Conservation (phyloP, 2,329 filamentous ascomycete species). For the Fonsecaea pedrosoi region DNA sequence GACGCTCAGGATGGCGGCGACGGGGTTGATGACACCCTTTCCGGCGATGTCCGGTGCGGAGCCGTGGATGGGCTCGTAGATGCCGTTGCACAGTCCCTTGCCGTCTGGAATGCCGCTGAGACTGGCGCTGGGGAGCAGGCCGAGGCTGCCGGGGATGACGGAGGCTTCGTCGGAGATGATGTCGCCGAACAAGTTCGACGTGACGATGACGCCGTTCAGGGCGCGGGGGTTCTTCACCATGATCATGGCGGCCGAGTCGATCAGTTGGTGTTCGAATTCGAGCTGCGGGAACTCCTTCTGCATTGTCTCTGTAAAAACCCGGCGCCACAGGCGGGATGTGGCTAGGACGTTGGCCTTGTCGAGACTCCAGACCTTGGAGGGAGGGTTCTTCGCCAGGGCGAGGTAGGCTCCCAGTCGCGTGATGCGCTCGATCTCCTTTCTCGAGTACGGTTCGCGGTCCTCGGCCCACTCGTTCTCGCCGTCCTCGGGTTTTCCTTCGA, state of each 20-base stretch:
- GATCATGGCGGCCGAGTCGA: constrained; percentile 96
- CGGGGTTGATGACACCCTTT: constrained; percentile 87
- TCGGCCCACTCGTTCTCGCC: constrained; percentile 68
- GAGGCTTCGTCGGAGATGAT: constrained; percentile 96
- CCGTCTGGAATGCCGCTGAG: constrained; percentile 86
- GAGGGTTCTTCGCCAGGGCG: constrained; percentile 76
- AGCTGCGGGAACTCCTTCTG: constrained; percentile 86
- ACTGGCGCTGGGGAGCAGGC: constrained; percentile 85
- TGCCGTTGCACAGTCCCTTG: constrained; percentile 70
- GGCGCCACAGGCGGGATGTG: constrained; percentile 86
- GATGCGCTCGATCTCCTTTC: constrained; percentile 85
- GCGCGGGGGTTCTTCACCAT: constrained; percentile 92
- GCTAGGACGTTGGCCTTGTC: constrained; percentile 98
- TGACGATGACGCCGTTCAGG: constrained; percentile 89
- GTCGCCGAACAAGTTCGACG: constrained; percentile 93
- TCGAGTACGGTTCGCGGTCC: constrained; percentile 87
- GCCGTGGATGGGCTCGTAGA: constrained; percentile 97
- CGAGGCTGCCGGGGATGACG: constrained; percentile 89
- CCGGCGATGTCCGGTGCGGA: constrained; percentile 94
- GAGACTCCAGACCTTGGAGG: constrained; percentile 79
- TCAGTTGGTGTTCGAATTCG: constrained; percentile 84
- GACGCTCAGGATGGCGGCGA: constrained; percentile 88
- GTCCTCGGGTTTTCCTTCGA: constrained; percentile 71
- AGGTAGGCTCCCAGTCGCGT: constrained; percentile 81
- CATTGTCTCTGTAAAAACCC: constrained; percentile 84